These are phyloP conservation scores for Cryphonectria nitschkei DNA, from an alignment of 2,329 filamentous ascomycete genomes.

Conservation along the genomic window DNA sequence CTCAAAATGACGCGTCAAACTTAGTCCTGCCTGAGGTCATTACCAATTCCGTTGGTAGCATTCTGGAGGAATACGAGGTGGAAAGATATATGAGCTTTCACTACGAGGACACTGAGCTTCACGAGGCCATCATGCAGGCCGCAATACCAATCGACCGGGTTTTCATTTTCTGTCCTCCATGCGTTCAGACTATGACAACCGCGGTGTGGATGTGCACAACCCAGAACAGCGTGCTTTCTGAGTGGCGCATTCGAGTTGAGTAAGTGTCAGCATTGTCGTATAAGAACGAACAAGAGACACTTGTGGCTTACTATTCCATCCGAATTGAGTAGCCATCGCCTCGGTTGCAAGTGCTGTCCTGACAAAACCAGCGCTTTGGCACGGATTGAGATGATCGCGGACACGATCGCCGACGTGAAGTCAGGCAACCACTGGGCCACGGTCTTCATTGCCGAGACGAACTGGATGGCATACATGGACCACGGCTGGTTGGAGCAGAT, in stretches of 20 bases:
- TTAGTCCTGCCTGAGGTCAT: slow-evolving; percentile 12
- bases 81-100: slow-evolving; percentile 3
- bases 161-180: slow-evolving; percentile 21
- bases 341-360: slow-evolving; percentile 14
- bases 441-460: background rate
- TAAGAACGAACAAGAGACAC: too few species aligned
- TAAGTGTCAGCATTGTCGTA: background rate
- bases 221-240: background rate
- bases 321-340: slow-evolving; percentile 6
- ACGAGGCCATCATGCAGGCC: background rate
- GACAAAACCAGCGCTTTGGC: background rate
- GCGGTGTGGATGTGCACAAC: slow-evolving; percentile 10
- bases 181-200: slow-evolving; percentile 13
- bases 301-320: background rate
- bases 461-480: slow-evolving; percentile 19
- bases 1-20: background rate
- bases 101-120: background rate
- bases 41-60: background rate
- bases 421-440: slow-evolving; percentile 18
- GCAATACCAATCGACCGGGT: background rate
- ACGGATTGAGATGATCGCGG: slow-evolving; percentile 20
- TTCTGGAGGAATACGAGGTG: background rate
- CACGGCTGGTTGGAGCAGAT: slow-evolving; percentile 14
- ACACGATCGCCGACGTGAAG: slow-evolving; percentile 17
- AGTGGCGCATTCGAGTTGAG: slow-evolving; percentile 22